Conservation (phyloP, 1,284 basidiomycete genomes). For the Tilletia setariae region DNA sequence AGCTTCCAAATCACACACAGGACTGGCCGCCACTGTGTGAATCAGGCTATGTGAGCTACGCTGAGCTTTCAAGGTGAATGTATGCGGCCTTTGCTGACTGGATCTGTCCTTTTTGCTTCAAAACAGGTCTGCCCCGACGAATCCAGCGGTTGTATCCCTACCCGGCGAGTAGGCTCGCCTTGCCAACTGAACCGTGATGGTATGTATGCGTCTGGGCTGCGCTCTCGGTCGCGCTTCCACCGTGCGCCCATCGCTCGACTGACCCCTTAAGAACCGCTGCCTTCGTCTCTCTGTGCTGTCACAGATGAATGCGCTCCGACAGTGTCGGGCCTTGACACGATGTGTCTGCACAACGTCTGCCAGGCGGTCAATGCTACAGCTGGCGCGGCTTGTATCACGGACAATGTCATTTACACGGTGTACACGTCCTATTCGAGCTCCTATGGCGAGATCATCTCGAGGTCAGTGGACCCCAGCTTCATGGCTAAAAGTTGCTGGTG, state of each 20-base stretch:
- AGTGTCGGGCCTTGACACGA: background rate
- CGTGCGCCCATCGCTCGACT: too few species aligned
- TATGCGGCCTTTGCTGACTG: conserved; percentile 6
- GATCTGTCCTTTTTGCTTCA: background rate
- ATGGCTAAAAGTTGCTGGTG: background rate
- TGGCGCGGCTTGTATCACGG: conserved; percentile 8
- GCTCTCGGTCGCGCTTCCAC: too few species aligned
- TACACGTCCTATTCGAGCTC: background rate
- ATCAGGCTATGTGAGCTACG: conserved; percentile 11
- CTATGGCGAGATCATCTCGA: conserved; percentile 14
- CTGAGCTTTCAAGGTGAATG: background rate
- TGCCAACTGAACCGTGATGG: conserved; percentile 21
- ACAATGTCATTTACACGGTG: conserved; percentile 18
- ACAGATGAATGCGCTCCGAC: conserved; percentile 16
- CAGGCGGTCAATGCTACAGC: conserved; percentile 6
- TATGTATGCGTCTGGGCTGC: background rate
- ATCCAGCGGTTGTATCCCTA: conserved; percentile 14
- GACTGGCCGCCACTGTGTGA: conserved; percentile 17
- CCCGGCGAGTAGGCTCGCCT: conserved; percentile 8
- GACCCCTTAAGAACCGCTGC: too few species aligned
- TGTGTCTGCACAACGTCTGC: conserved; percentile 16
- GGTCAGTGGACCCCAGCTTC: background rate
- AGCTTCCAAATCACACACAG: too few species aligned
- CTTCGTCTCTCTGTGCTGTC: background rate
- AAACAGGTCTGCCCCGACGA: conserved; percentile 20